Evolutionary conservation across 192 early-diverging fungal species (phyloP), one percentile per base, ranked within the genome.

Genomic region (Backusella australiensis): DNA sequence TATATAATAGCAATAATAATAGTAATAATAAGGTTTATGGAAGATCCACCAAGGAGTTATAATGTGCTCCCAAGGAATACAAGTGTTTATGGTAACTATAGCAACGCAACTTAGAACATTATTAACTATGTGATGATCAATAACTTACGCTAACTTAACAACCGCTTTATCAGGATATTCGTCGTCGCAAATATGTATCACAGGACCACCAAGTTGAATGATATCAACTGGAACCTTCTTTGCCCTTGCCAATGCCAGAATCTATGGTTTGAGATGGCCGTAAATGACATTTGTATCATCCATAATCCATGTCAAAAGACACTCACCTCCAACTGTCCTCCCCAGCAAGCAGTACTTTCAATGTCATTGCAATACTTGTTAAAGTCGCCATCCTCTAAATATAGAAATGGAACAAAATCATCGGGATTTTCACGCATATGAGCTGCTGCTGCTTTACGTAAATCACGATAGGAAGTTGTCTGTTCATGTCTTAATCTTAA

Each of bases 31-130:
- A 53, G 49, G n/a, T 2, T 12, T 59, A 59, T 3, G 21, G 21
- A 59, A 63, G 26, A 63, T 88, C 85, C 39, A 77, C 77, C 66
- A 96, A 78, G 19, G 95, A 96, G 78, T 99, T 99, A 86, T 99
- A 99, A 90, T 99, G 97, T 78, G 94, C 94, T 34, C 97, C 97
- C 19, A 99, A 86, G 34, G 96, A 95, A 82, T 93, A 98, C 70
- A 93, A 91, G 77, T 97, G 91, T 46, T 91, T 89, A 79, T 99
- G 96, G 74, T 94, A 94, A 75, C 91, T 93, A 76, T 39, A 39
- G 38, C 3, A 39, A 39, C 38, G 3, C 2, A 39, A 3, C 11
- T 39, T 39, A 39, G 38, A 39, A 11, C 9, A 39, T 12, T 39
- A 39, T 8, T 6, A 69, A 49, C 49, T 34, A 4, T 34, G 6